Evolutionary conservation across 768 basidiomycete species (phyloP).

Genomic region (Psilocybe subaeruginosa): DNA sequence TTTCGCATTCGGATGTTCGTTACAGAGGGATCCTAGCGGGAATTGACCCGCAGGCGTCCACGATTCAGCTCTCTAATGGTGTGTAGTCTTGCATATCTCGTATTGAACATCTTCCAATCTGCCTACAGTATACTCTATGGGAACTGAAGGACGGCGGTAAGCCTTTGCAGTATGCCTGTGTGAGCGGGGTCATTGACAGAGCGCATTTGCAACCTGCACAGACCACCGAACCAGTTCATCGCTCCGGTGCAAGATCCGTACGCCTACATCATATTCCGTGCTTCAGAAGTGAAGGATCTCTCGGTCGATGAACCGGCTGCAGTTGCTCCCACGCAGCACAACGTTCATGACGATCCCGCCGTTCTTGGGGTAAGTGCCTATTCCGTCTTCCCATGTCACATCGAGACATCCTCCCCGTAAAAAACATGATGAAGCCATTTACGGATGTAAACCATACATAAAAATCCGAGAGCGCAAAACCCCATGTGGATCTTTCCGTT

Average conservation of each 20-base stretch:
- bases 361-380: slow-evolving; percentile 64
- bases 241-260: slow-evolving; percentile 85
- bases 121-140: slow-evolving; percentile 79
- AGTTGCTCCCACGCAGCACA: slow-evolving; percentile 52
- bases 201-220: slow-evolving; percentile 25
- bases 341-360: slow-evolving; percentile 83
- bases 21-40: slow-evolving; percentile 88
- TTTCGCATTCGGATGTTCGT: slow-evolving; percentile 89
- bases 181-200: slow-evolving; percentile 9
- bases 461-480: slow-evolving; percentile 41
- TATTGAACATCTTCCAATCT: slow-evolving; percentile 5
- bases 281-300: slow-evolving; percentile 89
- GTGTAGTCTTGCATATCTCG: slow-evolving; percentile 2
- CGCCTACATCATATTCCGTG: slow-evolving; percentile 89
- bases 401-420: not conserved
- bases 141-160: slow-evolving; percentile 83
- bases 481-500: slow-evolving; percentile 58
- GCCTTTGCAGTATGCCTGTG: slow-evolving; percentile 24
- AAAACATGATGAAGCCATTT: slow-evolving; percentile 27
- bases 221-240: slow-evolving; percentile 77
- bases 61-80: slow-evolving; percentile 90
- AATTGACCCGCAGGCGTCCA: slow-evolving; percentile 83
- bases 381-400: slow-evolving; percentile 1
- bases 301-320: slow-evolving; percentile 75
- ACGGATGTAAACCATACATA: slow-evolving; percentile 31